These are phyloP conservation scores for Dinochytrium kinnereticum DNA, from an alignment of 371 early-diverging fungal genomes.

Conservation along the genomic window DNA sequence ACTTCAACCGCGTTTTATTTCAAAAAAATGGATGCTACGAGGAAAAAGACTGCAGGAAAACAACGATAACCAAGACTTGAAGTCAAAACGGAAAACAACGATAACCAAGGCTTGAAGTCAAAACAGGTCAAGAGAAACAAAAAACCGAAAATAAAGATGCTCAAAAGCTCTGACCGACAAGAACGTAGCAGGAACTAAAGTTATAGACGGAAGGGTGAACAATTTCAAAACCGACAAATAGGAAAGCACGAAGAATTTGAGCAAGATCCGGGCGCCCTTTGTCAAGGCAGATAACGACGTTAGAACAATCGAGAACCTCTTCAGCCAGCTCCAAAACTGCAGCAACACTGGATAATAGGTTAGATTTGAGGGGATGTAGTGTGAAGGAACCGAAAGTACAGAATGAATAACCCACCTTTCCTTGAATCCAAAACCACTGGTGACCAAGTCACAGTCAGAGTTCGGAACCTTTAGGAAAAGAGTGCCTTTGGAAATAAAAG, in stretches of 20 bases:
- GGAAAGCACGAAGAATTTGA: constrained; percentile 33
- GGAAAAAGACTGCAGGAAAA: no score
- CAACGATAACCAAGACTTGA: no score
- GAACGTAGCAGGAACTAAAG: constrained; percentile 23
- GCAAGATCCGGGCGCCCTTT: constrained; percentile 34
- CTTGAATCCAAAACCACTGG: constrained; percentile 26
- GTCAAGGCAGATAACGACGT: constrained; percentile 40
- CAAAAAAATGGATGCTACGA: no score
- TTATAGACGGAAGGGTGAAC: constrained; percentile 40
- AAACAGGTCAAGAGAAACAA: constrained; percentile 7
- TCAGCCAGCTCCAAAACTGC: constrained; percentile 43
- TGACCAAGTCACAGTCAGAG: neutral
- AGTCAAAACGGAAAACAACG: no score
- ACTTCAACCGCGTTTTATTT: no score
- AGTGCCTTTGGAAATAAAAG: constrained; percentile 26
- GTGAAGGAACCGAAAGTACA: neutral
- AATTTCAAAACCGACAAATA: constrained; percentile 45
- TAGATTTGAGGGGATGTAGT: neutral
- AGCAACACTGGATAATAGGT: constrained; percentile 20
- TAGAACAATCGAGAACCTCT: constrained; percentile 27
- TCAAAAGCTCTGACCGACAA: constrained; percentile 25
- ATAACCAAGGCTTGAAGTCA: no score
- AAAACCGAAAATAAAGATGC: constrained; percentile 16
- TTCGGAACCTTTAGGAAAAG: constrained; percentile 29
- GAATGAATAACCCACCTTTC: neutral